Evolutionary conservation across 2,329 filamentous ascomycete genomes (phyloP).

Genomic region (Chaetothyriales sp.): DNA sequence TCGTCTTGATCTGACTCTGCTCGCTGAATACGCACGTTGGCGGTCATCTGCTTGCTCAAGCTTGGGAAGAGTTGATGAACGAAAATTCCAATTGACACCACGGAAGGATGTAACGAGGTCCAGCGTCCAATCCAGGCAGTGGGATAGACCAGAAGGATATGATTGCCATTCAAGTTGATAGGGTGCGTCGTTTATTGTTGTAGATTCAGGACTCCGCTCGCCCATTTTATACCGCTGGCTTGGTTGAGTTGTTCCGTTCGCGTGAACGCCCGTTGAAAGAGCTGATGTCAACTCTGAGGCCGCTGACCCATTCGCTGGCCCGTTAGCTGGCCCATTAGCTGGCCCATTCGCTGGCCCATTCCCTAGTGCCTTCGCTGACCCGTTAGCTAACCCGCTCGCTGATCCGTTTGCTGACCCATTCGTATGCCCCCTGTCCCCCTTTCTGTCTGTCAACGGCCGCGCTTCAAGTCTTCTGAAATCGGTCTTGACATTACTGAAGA

Average conservation of each 20-base stretch:
- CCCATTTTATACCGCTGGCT: background rate
- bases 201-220: background rate
- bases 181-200: background rate
- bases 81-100: conserved; percentile 48
- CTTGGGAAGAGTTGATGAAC: conserved; percentile 20
- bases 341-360: too few relatives aligned
- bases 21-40: too few relatives aligned
- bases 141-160: conserved; percentile 36
- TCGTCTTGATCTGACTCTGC: background rate
- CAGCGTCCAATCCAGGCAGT: conserved; percentile 45
- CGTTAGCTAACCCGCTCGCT: background rate
- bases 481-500: conserved; percentile 42
- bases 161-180: conserved; percentile 15
- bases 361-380: conserved; percentile 4
- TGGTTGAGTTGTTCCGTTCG: background rate
- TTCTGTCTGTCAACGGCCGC: conserved; percentile 9
- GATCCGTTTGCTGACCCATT: background rate
- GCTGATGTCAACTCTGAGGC: background rate
- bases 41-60: conserved; percentile 1
- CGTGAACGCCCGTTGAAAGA: background rate
- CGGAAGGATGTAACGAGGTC: conserved; percentile 46
- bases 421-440: background rate
- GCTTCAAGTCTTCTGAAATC: conserved; percentile 44
- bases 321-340: too few relatives aligned
- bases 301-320: conserved; percentile 1